Base-by-base conservation (phyloP, 139 green algal genomes). In the Micromonas commoda region DNA sequence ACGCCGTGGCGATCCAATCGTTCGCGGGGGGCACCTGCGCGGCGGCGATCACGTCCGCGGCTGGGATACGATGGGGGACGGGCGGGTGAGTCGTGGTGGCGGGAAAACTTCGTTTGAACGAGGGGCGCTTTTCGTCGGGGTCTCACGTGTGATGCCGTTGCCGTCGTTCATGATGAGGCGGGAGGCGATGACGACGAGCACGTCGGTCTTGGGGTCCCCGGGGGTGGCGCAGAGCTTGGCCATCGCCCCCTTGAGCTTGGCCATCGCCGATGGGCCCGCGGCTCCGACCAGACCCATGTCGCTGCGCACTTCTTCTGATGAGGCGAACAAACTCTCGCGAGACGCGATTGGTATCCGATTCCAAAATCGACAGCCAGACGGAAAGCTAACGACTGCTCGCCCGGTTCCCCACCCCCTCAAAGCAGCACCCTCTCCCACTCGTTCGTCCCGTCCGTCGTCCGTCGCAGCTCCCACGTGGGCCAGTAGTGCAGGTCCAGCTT, bases 401-500 rank as follows among this genome's bases (percentile, higher is more conserved):
- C n/a, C n/a, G n/a, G n/a, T n/a, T n/a, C n/a, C n/a, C n/a, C n/a
- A n/a, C n/a, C n/a, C n/a, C n/a, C n/a, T n/a, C n/a, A n/a, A n/a
- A n/a, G 16, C 45, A 16, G 9, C 45, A 57, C 45, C 9, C 45
- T 9, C 45, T 57, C 45, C 45, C 45, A 57, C 45, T 57, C 45
- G 45, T 16, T 16, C 9, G 9, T 57, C 9, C 45, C 45, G 45
- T 31, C 32, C 28, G 28, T 33, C 24, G 54, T 35, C 19, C 69
- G 79, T 29, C 63, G 23, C 21, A 84, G 73, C 80, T 84, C 80
- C 80, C 80, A 84, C 61, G 90, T 93, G 24, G 92, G 92, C 91
- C 91, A 96, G 86, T 93, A 96, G n/a, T 82, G 80, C 61, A 91
- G 79, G 81, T 96, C 92, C 38, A 86, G 79, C 87, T 93, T 92